Percentiles rank a stretch among this genome's conserved stretches.
Conservation (phyloP, 148 eudicot genomes). For the Cornus florida region DNA sequence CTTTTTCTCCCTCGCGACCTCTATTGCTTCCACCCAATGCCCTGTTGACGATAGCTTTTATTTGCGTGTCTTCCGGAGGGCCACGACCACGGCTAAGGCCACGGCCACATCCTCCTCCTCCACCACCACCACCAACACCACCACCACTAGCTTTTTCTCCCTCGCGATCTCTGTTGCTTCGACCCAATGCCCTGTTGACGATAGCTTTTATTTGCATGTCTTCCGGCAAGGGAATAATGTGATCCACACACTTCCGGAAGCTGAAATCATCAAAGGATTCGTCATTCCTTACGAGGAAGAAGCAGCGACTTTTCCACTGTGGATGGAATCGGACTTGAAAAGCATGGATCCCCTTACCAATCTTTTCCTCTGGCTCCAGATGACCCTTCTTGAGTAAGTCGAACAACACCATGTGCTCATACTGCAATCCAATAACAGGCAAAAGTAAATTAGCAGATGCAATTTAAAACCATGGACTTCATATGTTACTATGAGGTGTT, state of each 20-base stretch:
- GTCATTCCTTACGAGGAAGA: constrained; percentile 69
- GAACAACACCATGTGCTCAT: constrained; percentile 62
- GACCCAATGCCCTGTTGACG: constrained; percentile 55
- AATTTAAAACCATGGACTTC: no score
- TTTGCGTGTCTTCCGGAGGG: constrained; percentile 76
- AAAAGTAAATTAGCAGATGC: neutral
- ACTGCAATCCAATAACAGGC: constrained; percentile 36
- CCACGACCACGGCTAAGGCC: constrained; percentile 70
- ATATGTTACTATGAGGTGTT: no score
- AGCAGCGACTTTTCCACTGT: constrained; percentile 73
- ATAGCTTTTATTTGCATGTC: constrained; percentile 67
- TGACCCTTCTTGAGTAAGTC: constrained; percentile 86
- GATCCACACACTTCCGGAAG: constrained; percentile 93
- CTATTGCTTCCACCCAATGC: constrained; percentile 47
- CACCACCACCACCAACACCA: constrained; percentile 24
- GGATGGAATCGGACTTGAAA: constrained; percentile 86
- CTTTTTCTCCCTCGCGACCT: constrained; percentile 39
- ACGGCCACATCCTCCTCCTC: constrained; percentile 20
- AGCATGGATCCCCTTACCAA: constrained; percentile 57
- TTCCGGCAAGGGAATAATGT: constrained; percentile 87
- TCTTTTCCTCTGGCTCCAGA: constrained; percentile 70
- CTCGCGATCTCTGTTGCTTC: constrained; percentile 42
- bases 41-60: constrained; percentile 59
- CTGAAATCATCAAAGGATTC: constrained; percentile 81
- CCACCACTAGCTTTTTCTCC: constrained; percentile 41